Evolutionary conservation across 2,329 filamentous ascomycete genomes (phyloP).

Genomic region (Xylariales sp.): DNA sequence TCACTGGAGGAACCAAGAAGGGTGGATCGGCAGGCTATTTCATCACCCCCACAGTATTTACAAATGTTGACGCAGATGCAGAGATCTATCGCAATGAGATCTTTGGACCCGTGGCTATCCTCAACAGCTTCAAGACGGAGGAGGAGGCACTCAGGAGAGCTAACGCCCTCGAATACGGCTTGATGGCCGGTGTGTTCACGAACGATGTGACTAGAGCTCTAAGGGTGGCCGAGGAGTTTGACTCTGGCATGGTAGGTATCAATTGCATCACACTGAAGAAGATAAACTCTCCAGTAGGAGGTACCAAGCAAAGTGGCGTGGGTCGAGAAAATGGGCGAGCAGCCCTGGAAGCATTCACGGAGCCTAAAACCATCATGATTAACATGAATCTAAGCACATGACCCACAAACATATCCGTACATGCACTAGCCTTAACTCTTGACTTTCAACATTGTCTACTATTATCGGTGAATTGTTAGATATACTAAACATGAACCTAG

Average conservation of each 20-base stretch:
- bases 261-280: slow-evolving; percentile 52
- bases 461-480: no score
- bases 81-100: slow-evolving; percentile 50
- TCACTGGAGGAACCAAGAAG: background rate
- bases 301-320: no score
- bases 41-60: slow-evolving; percentile 43
- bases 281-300: no score
- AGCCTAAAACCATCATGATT: no score
- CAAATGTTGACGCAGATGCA: slow-evolving; percentile 32
- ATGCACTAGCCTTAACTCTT: no score
- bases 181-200: slow-evolving; percentile 51
- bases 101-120: slow-evolving; percentile 53
- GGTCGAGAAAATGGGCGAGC: no score
- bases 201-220: slow-evolving; percentile 60
- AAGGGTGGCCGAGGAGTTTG: slow-evolving; percentile 48
- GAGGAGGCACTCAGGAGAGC: slow-evolving; percentile 50
- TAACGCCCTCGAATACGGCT: slow-evolving; percentile 46
- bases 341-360: no score
- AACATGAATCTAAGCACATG: no score
- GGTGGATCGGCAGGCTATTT: slow-evolving; percentile 29
- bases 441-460: no score
- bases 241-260: slow-evolving; percentile 68
- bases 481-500: no score
- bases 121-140: slow-evolving; percentile 52
- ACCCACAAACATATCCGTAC: no score